Evolutionary conservation across 108 stramenopile species (phyloP).

Genomic region (Nannochloropsis salina): DNA sequence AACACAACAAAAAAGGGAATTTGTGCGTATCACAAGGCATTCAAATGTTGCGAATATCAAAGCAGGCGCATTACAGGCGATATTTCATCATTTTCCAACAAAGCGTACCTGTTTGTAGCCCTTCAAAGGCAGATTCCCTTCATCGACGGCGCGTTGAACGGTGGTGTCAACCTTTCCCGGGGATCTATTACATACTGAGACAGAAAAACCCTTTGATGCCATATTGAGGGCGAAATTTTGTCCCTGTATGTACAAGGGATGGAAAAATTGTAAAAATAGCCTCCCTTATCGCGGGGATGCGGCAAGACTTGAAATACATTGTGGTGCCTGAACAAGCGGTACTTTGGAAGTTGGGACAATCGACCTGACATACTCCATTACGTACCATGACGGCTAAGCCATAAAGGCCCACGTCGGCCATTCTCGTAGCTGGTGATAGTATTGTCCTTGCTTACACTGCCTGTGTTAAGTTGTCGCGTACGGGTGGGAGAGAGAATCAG

Average conservation of each 20-base stretch:
- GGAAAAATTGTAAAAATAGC: not conserved
- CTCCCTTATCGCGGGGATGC: too few species aligned
- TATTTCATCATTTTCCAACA: not conserved
- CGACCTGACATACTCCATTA: not conserved
- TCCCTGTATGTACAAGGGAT: conserved; percentile 65
- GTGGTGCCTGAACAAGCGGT: too few species aligned
- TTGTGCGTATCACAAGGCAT: not conserved
- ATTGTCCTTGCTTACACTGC: not conserved
- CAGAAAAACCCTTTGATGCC: conserved; percentile 80
- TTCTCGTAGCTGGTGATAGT: not conserved
- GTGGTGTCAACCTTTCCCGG: conserved; percentile 82
- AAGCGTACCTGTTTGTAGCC: conserved; percentile 61
- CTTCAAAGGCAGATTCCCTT: conserved; percentile 77
- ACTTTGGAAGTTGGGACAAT: too few species aligned
- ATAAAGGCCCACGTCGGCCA: conserved; percentile 72
- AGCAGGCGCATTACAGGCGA: not conserved
- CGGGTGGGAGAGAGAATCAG: too few species aligned
- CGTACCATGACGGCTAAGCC: conserved; percentile 73
- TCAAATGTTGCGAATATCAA: not conserved
- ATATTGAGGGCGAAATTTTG: conserved; percentile 98
- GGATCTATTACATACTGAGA: conserved; percentile 82
- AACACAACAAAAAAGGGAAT: not conserved
- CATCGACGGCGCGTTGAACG: conserved; percentile 82
- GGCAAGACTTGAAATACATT: too few species aligned
- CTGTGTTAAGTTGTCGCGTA: not conserved